Evolutionary conservation across 768 basidiomycete genomes (phyloP).

Genomic region (Agaricus bisporus): DNA sequence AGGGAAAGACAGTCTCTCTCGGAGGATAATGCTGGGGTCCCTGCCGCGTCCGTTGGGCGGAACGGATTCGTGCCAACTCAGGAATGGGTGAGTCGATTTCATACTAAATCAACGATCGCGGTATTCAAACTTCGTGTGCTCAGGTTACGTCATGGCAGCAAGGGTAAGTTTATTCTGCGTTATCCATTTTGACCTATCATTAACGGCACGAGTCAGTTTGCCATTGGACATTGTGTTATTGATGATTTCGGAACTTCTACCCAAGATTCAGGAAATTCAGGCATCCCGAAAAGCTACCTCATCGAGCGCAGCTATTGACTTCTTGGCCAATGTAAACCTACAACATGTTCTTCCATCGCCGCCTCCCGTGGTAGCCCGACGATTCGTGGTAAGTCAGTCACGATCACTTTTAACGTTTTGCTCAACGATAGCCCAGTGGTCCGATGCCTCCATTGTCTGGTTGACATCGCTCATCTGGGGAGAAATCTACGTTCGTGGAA

Average conservation of each 20-base stretch:
- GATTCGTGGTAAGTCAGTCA: conserved; percentile 58
- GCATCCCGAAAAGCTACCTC: conserved; percentile 58
- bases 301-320: conserved; percentile 64
- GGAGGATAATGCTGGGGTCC: conserved; percentile 18
- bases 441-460: conserved; percentile 88
- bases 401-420: conserved; percentile 1
- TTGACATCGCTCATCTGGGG: conserved; percentile 93
- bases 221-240: conserved; percentile 87
- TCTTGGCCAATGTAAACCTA: conserved; percentile 65
- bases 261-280: conserved; percentile 80
- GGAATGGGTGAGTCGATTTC: conserved; percentile 76
- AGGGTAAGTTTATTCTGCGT: conserved; percentile 47
- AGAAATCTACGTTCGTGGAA: conserved; percentile 86
- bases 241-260: conserved; percentile 81
- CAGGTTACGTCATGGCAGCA: conserved; percentile 94
- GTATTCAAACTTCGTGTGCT: not conserved
- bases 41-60: conserved; percentile 68
- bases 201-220: conserved; percentile 39
- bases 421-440: conserved; percentile 57
- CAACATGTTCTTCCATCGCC: conserved; percentile 68
- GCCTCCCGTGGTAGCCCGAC: conserved; percentile 59
- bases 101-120: not conserved
- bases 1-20: conserved; percentile 59
- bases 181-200: conserved; percentile 9
- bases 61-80: conserved; percentile 95